Evolutionary conservation across 129 eudicot species (phyloP).

Genomic region (Tagetes erecta): DNA sequence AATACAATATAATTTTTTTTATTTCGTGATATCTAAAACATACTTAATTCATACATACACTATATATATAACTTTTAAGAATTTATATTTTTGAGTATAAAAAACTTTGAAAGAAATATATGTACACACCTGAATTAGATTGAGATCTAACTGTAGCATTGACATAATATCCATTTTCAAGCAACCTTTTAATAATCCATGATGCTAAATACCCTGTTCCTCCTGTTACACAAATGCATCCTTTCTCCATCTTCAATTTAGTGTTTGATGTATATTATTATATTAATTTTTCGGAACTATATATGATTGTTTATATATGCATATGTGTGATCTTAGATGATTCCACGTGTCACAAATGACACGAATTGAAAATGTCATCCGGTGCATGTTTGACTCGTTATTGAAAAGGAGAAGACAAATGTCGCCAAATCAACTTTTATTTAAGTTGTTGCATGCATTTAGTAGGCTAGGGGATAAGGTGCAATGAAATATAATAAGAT

Average conservation of each 20-base stretch:
- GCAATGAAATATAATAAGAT: too few relatives aligned
- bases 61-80: too few relatives aligned
- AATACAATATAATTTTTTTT: too few relatives aligned
- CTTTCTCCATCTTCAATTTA: conserved; percentile 32
- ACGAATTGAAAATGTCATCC: not conserved
- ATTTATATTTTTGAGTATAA: not conserved
- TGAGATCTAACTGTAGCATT: conserved; percentile 41
- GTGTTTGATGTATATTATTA: too few relatives aligned
- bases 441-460: not conserved
- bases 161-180: conserved; percentile 49
- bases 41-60: too few relatives aligned
- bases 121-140: conserved; percentile 20
- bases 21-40: too few relatives aligned
- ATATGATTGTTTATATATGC: not conserved
- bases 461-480: too few relatives aligned
- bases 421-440: not conserved
- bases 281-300: too few relatives aligned
- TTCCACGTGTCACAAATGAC: not conserved
- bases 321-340: not conserved
- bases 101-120: not conserved
- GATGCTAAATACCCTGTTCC: conserved; percentile 61
- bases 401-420: not conserved
- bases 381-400: conserved; percentile 7
- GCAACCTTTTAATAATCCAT: conserved; percentile 55
- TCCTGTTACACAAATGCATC: conserved; percentile 63